These are phyloP conservation scores for Inosperma sp. DNA, from an alignment of 768 basidiomycete genomes.

Conservation along the genomic window DNA sequence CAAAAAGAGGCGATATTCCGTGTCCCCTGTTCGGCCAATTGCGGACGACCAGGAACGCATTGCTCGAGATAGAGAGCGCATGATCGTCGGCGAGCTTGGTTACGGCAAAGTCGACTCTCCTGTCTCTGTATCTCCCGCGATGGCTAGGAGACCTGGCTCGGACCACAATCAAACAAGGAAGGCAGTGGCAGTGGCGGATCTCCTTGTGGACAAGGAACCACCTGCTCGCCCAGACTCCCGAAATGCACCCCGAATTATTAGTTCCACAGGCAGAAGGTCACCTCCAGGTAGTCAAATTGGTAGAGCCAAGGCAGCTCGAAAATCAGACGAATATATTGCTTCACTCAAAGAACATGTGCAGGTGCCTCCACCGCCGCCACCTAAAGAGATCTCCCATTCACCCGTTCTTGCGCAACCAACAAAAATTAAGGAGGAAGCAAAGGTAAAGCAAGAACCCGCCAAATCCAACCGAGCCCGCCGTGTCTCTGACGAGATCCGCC, in stretches of 20 bases:
- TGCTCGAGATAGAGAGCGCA: conserved; percentile 29
- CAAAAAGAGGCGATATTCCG: conserved; percentile 44
- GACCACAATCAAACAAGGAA: conserved; percentile 24
- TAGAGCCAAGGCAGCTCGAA: conserved; percentile 43
- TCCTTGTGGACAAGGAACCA: conserved; percentile 24
- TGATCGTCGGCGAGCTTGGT: conserved; percentile 31
- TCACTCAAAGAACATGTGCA: conserved; percentile 13
- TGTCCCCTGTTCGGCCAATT: conserved; percentile 33
- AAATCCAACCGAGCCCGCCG: conserved; percentile 10
- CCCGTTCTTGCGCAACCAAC: conserved; percentile 10
- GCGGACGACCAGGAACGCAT: conserved; percentile 24
- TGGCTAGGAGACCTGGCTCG: conserved; percentile 24
- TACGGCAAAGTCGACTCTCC: conserved; percentile 29
- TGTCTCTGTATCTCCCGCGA: conserved; percentile 14
- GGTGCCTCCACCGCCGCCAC: conserved; percentile 15
- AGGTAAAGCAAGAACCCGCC: conserved; percentile 22
- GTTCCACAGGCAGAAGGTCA: conserved; percentile 37
- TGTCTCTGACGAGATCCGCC: conserved; percentile 18
- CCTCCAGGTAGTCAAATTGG: conserved; percentile 48
- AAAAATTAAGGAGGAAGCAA: conserved; percentile 8
- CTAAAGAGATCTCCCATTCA: neutral
- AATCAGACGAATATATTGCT: conserved; percentile 34
- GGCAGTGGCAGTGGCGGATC: conserved; percentile 26
- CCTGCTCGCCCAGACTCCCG: conserved; percentile 12
- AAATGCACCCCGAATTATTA: conserved; percentile 25